These are phyloP conservation scores for Cylindrodendrum hubeiense DNA, from an alignment of 2,329 filamentous ascomycete species.

Conservation along the genomic window DNA sequence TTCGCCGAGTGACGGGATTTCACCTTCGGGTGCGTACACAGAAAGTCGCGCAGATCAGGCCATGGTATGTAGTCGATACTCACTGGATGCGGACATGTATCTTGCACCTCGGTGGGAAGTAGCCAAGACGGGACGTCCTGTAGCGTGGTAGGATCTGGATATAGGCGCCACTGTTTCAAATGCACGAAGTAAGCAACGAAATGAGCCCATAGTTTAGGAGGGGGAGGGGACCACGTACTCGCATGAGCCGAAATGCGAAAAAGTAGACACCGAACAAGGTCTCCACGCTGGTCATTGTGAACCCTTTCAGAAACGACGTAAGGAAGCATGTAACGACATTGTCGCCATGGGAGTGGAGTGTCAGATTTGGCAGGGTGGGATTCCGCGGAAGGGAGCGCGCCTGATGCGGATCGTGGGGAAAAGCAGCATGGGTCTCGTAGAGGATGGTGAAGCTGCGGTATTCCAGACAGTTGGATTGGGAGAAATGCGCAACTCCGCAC, in stretches of 20 bases:
- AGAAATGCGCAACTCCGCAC: constrained; percentile 42
- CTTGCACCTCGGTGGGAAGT: constrained; percentile 38
- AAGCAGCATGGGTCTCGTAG: constrained; percentile 40
- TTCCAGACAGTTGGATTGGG: constrained; percentile 39
- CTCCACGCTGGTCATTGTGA: constrained; percentile 38
- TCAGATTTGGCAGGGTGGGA: constrained; percentile 38
- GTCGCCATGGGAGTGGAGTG: constrained; percentile 39
- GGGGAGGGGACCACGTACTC: constrained; percentile 27
- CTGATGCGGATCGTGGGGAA: constrained; percentile 35
- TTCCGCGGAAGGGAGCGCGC: constrained; percentile 38
- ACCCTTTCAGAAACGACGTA: constrained; percentile 39
- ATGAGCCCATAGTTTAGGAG: not conserved
- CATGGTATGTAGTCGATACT: constrained; percentile 43
- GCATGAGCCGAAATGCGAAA: constrained; percentile 39
- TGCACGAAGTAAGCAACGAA: constrained; percentile 6
- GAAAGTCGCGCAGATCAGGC: constrained; percentile 40
- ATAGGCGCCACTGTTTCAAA: constrained; percentile 40
- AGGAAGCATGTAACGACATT: constrained; percentile 39
- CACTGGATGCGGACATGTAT: constrained; percentile 38
- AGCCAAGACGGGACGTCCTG: constrained; percentile 38
- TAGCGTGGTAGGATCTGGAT: constrained; percentile 38
- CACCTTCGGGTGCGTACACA: constrained; percentile 35
- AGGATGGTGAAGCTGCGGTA: constrained; percentile 41
- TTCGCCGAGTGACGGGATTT: constrained; percentile 39
- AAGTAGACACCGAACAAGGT: constrained; percentile 42